Percentiles rank a stretch among this genome's conserved stretches.
These are phyloP conservation scores for Backusella tarrabulga DNA, from an alignment of 192 early-diverging fungal genomes.

Conservation along the genomic window DNA sequence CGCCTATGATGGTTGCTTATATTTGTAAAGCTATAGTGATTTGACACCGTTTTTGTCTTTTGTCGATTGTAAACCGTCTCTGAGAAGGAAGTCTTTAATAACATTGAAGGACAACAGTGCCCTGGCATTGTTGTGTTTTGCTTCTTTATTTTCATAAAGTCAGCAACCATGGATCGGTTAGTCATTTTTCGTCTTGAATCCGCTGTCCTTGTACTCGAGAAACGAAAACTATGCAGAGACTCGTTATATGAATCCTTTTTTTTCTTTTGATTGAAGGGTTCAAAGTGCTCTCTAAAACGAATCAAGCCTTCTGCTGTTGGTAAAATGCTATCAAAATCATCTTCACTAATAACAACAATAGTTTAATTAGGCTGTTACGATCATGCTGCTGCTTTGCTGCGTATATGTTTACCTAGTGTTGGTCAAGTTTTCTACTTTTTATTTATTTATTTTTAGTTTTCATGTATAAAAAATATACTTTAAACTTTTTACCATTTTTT, in stretches of 20 bases:
- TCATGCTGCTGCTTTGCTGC: neutral
- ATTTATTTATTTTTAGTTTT: neutral
- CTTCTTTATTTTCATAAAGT: neutral
- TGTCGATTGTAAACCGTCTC: neutral
- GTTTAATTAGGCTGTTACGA: neutral
- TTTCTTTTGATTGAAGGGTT: neutral
- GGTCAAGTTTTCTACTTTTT: neutral
- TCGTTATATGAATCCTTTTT: constrained; percentile 7
- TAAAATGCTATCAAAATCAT: constrained; percentile 1
- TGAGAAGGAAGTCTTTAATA: neutral
- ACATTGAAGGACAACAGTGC: neutral
- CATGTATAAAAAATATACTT: neutral
- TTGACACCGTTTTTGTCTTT: neutral
- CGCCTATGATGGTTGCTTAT: neutral
- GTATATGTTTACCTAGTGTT: neutral
- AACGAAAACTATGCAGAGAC: constrained; percentile 17
- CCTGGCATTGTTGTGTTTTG: constrained; percentile 5
- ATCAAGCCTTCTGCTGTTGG: constrained; percentile 12
- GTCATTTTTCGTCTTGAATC: neutral
- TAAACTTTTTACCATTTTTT: neutral
- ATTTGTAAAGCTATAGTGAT: neutral
- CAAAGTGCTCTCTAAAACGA: neutral
- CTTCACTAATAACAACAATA: neutral
- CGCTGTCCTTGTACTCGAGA: neutral
- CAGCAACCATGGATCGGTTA: neutral